phyloP scores from a whole-genome alignment of 495 filamentous ascomycete genomes.

The Aspergillus taichungensis region DNA sequence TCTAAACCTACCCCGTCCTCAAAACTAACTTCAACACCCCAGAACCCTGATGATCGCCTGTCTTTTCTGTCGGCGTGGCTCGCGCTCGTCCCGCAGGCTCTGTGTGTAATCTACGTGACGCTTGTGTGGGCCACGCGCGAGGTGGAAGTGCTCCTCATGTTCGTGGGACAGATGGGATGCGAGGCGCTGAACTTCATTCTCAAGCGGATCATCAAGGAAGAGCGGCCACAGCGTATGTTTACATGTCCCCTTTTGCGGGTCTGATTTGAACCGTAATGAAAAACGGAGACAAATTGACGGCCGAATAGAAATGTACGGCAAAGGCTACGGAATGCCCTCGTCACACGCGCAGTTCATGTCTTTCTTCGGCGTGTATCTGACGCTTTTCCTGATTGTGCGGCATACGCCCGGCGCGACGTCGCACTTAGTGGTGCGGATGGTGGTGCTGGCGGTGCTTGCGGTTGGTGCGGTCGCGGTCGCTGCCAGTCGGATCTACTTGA shows the following conservation, averaged over 20 bases:
- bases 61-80: conserved; percentile 88
- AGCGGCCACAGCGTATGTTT: conserved; percentile 62
- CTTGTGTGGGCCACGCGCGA: conserved; percentile 86
- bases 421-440: conserved; percentile 47
- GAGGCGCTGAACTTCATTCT: conserved; percentile 88
- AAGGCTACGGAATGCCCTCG: conserved; percentile 98
- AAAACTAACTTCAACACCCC: conserved; percentile 7
- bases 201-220: conserved; percentile 86
- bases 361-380: conserved; percentile 77
- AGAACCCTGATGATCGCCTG: conserved; percentile 81
- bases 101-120: conserved; percentile 82
- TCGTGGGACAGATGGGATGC: conserved; percentile 83
- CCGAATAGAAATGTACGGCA: conserved; percentile 67
- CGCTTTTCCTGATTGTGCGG: conserved; percentile 72
- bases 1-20: not conserved
- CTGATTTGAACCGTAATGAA: not conserved
- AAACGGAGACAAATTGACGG: not conserved
- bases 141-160: conserved; percentile 82
- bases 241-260: not conserved
- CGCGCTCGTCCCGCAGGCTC: conserved; percentile 82
- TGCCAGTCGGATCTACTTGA: conserved; percentile 76
- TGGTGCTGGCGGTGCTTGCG: conserved; percentile 49
- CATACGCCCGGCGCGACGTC: conserved; percentile 50
- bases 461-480: conserved; percentile 61
- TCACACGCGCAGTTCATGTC: conserved; percentile 92